These are phyloP conservation scores for Pleurotus platypus DNA, from an alignment of 768 basidiomycete genomes.

Conservation along the genomic window DNA sequence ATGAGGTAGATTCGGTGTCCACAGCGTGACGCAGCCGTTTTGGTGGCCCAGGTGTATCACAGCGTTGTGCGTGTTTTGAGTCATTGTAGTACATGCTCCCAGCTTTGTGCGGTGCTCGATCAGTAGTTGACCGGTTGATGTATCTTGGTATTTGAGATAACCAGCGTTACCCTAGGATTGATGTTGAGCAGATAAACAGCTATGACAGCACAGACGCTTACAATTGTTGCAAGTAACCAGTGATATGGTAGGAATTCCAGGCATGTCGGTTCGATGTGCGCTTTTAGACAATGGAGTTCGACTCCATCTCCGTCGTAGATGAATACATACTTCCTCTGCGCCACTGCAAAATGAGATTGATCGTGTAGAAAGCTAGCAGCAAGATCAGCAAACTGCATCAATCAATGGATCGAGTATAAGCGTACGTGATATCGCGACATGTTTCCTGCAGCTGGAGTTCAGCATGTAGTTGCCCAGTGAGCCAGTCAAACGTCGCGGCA, in stretches of 20 bases:
- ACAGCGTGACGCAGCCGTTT: conserved; percentile 93
- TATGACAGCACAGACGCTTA: conserved; percentile 31
- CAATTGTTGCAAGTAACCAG: conserved; percentile 85
- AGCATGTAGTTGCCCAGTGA: conserved; percentile 77
- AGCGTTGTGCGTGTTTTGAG: conserved; percentile 90
- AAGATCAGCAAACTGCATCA: background rate
- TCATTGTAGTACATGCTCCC: conserved; percentile 79
- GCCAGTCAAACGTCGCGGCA: conserved; percentile 93
- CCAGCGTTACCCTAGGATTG: conserved; percentile 73
- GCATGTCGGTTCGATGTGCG: conserved; percentile 84
- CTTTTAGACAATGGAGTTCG: conserved; percentile 81
- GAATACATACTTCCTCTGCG: conserved; percentile 94
- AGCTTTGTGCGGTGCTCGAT: conserved; percentile 88
- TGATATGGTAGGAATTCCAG: conserved; percentile 95
- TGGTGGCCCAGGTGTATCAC: conserved; percentile 94
- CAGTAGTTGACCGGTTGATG: conserved; percentile 85
- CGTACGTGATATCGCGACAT: conserved; percentile 87
- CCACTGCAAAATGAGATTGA: conserved; percentile 90
- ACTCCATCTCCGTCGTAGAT: conserved; percentile 95
- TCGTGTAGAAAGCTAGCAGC: conserved; percentile 79
- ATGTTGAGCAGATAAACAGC: background rate
- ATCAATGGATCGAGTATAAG: background rate
- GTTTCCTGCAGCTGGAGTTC: conserved; percentile 90
- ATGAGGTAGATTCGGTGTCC: conserved; percentile 93
- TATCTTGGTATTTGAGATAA: conserved; percentile 95